These are phyloP conservation scores for Pelargonium cotyledonis DNA, from an alignment of 441 rosid genomes.

Conservation along the genomic window DNA sequence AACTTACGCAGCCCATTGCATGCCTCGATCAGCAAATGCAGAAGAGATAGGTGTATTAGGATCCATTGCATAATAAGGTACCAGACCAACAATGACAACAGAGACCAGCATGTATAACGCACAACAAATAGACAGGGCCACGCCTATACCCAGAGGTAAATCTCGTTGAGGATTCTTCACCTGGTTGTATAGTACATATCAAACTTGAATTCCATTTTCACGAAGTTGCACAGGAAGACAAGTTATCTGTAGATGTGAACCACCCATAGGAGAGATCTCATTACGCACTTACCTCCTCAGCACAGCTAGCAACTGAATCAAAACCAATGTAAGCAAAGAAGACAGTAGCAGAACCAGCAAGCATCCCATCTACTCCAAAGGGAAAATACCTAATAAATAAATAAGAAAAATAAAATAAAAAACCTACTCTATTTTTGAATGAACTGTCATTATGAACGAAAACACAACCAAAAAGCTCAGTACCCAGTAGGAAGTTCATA, in stretches of 20 bases:
- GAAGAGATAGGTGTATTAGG: slow-evolving; percentile 98
- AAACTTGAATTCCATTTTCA: slow-evolving; percentile 14
- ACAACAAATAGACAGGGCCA: slow-evolving; percentile 77
- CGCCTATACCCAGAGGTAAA: slow-evolving; percentile 87
- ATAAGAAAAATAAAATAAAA: not conserved
- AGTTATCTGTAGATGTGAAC: not conserved
- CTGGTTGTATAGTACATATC: slow-evolving; percentile 36
- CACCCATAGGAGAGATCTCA: not conserved
- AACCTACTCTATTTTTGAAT: slow-evolving; percentile 9
- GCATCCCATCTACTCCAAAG: slow-evolving; percentile 90
- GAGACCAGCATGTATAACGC: slow-evolving; percentile 89
- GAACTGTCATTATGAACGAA: slow-evolving; percentile 8
- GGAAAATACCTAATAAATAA: slow-evolving; percentile 56
- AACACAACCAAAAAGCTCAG: slow-evolving; percentile 9
- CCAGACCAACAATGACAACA: slow-evolving; percentile 80
- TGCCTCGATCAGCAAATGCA: slow-evolving; percentile 78
- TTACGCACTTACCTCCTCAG: slow-evolving; percentile 66
- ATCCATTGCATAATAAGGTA: slow-evolving; percentile 88
- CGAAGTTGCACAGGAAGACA: not conserved
- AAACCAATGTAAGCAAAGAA: slow-evolving; percentile 95
- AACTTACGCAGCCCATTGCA: slow-evolving; percentile 97
- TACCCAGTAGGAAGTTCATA: slow-evolving; percentile 92
- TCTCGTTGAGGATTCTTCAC: slow-evolving; percentile 94
- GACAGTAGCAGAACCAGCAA: slow-evolving; percentile 94
- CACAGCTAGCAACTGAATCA: slow-evolving; percentile 96